Evolutionary conservation across 495 filamentous ascomycete genomes (phyloP).

Genomic region (Saxispiralis lemnorum): DNA sequence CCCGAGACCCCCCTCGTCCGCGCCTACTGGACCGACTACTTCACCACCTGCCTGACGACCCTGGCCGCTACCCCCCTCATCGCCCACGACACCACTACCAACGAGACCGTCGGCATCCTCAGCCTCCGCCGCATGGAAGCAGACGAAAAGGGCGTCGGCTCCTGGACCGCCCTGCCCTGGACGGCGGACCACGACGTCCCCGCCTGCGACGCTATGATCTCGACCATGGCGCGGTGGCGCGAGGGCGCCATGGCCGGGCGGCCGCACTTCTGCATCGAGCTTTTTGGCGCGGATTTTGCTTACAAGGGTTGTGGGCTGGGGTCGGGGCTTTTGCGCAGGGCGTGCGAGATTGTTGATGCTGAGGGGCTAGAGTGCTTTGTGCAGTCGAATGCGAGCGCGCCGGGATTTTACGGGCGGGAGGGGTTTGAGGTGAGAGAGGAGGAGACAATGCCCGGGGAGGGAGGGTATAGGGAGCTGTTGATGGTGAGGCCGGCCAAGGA

Average conservation of each 20-base stretch:
- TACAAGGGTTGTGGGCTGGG: constrained; percentile 4
- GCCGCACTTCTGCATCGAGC: constrained; percentile 4
- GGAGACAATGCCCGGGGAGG: constrained; percentile 6
- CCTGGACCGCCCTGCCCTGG: neutral
- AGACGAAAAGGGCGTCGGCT: neutral
- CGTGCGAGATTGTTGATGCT: constrained; percentile 5
- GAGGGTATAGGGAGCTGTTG: constrained; percentile 5
- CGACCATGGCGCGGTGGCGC: constrained; percentile 1
- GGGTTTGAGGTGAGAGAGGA: constrained; percentile 1
- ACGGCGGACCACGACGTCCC: constrained; percentile 6
- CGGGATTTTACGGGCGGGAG: constrained; percentile 1
- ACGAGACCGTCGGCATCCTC: constrained; percentile 1
- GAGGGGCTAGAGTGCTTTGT: constrained; percentile 2
- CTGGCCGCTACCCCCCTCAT: neutral
- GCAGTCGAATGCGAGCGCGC: constrained; percentile 6
- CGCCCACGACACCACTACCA: neutral
- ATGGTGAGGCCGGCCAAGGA: constrained; percentile 1
- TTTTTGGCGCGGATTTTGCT: constrained; percentile 5
- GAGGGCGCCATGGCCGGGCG: constrained; percentile 2
- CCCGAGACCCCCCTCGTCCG: constrained; percentile 5
- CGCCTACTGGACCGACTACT: constrained; percentile 1
- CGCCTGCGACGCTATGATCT: constrained; percentile 6
- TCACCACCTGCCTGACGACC: neutral
- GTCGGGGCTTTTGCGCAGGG: neutral
- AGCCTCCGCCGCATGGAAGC: constrained; percentile 4